Conservation (phyloP, 2,329 filamentous ascomycete genomes). For the Aspergillus sp. region DNA sequence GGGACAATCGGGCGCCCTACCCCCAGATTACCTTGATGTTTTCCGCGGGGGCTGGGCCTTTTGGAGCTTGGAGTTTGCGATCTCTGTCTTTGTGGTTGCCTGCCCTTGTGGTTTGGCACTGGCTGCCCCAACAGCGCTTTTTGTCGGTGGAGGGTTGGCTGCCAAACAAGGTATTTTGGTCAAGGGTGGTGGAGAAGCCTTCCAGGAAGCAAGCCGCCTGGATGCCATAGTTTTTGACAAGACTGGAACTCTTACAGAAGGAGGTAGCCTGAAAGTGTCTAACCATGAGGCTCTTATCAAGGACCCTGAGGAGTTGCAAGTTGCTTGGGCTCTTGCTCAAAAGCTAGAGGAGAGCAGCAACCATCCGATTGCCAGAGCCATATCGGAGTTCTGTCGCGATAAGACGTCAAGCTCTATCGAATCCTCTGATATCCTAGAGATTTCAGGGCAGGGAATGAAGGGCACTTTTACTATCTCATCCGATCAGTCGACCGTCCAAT, state of each 20-base stretch:
- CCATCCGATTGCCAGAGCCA: constrained; percentile 55
- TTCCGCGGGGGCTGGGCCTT: constrained; percentile 47
- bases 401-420: constrained; percentile 20
- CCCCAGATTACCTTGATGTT: constrained; percentile 48
- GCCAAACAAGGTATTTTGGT: constrained; percentile 76
- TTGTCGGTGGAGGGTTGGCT: constrained; percentile 75
- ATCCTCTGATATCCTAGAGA: constrained; percentile 45
- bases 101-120: constrained; percentile 81
- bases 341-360: constrained; percentile 55
- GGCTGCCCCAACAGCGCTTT: constrained; percentile 82
- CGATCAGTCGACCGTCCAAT: constrained; percentile 17
- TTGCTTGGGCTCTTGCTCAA: constrained; percentile 44
- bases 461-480: constrained; percentile 43
- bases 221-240: constrained; percentile 84
- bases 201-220: constrained; percentile 74
- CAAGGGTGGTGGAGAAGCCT: constrained; percentile 79
- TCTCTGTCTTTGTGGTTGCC: constrained; percentile 80
- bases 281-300: constrained; percentile 42
- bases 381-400: constrained; percentile 45
- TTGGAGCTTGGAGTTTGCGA: constrained; percentile 61
- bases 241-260: constrained; percentile 74
- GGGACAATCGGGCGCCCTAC: constrained; percentile 38
- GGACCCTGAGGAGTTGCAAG: constrained; percentile 27
- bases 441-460: constrained; percentile 54
- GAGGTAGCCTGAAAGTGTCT: constrained; percentile 53